Base-by-base conservation (phyloP, 2,329 filamentous ascomycete genomes). In the Coniella lustricola region DNA sequence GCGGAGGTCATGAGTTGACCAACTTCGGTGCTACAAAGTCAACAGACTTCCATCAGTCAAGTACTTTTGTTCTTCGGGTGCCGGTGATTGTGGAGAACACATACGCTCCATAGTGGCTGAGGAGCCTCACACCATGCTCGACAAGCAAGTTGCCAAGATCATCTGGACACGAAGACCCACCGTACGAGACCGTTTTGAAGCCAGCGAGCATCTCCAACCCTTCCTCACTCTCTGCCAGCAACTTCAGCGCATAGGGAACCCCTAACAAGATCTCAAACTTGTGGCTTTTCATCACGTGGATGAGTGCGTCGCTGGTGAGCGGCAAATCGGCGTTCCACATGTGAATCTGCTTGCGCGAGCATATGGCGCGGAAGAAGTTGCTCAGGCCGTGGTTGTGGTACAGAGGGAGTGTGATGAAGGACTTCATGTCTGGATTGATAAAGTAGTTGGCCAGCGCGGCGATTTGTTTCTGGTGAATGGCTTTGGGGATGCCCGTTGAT, bases 161-260 rank as follows among this genome's bases (percentile, higher is more conserved):
- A 55, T 83, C 78, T 0, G 80, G 79, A 53, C 77, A 82, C 3
- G 72, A 67, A 14, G 74, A 77, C 0, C 80, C 80, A 2, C 73
- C 78, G 52, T 74, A 81, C 55, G 79, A 67, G 16, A 82, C 77
- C 1, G 78, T 56, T 55, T 77, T 73, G 10, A 74, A 65, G 20
- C 63, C 61, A 1, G 62, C 60, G 14, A 83, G 61, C 2, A 64
- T 63, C 1, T 64, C 56, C 13, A 82, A 68, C 0, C 81, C 82
- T 16, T 74, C 69, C 0, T 75, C 65, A 0, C 72, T 71, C 57
- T 85, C 82, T 0, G 74, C 73, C 1, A 85, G 66, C 0, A 86
- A 63, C 56, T 85, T 84, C 16, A 86, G 60, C 0, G 77, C 74
- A 54, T 84, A 85, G 0, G 82, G 82, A 0, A 85, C 82, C 3